phyloP scores from a whole-genome alignment of 805 yeast genomes.

The Wickerhamomyces ciferrii region DNA sequence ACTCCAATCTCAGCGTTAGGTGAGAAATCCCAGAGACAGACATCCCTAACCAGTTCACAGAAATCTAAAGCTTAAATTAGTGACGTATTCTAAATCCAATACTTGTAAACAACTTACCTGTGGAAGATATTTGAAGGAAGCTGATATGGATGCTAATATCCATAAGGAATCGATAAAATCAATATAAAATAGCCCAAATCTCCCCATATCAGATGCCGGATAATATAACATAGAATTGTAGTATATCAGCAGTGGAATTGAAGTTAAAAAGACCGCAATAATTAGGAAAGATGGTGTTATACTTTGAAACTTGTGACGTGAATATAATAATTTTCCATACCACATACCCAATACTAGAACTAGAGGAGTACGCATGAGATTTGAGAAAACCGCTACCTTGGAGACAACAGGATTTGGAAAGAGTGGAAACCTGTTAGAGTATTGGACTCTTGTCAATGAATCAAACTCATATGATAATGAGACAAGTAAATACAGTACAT shows the following conservation, averaged over 20 bases:
- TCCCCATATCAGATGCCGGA: conserved; percentile 17
- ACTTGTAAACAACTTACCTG: conserved; percentile 20
- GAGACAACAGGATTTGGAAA: conserved; percentile 25
- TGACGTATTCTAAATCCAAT: neutral
- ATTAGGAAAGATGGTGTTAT: conserved; percentile 20
- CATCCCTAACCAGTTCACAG: conserved; percentile 32
- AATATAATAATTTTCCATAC: conserved; percentile 19
- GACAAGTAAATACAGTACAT: neutral
- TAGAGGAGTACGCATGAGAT: conserved; percentile 9
- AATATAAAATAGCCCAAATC: conserved; percentile 27
- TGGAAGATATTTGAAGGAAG: conserved; percentile 29
- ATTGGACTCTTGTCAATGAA: conserved; percentile 16
- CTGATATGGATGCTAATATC: conserved; percentile 25
- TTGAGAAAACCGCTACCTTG: conserved; percentile 11
- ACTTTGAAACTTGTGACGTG: conserved; percentile 33
- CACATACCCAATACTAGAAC: conserved; percentile 22
- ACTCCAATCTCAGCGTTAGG: neutral
- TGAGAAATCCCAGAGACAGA: conserved; percentile 26
- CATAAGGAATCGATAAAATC: conserved; percentile 39
- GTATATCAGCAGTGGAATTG: conserved; percentile 1
- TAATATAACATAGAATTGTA: neutral
- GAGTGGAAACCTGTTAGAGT: conserved; percentile 29
- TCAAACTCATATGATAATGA: conserved; percentile 2
- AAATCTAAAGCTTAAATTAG: conserved; percentile 7
- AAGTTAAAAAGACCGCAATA: neutral